A percentile compares a stretch with the other conserved stretches of the same genome.
Evolutionary conservation across 305 asterid species (phyloP).

Genomic region (Fraxinus dipetala): DNA sequence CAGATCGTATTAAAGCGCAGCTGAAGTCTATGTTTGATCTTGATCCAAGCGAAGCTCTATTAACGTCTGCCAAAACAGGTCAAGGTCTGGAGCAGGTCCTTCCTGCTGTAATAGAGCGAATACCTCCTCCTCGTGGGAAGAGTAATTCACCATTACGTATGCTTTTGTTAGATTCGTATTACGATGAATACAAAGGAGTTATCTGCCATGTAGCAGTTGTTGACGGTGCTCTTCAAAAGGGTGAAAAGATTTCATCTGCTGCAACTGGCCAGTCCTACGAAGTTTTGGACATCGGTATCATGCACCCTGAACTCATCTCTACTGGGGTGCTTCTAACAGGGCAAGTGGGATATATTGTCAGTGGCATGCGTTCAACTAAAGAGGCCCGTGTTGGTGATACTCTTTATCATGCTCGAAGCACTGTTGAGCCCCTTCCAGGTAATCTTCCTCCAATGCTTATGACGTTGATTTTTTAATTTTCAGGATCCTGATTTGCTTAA

Average conservation of each 20-base stretch:
- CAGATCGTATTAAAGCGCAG: slow-evolving; percentile 83
- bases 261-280: slow-evolving; percentile 91
- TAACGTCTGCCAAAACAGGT: slow-evolving; percentile 96
- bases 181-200: slow-evolving; percentile 94
- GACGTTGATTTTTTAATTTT: not conserved
- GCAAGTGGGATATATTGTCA: slow-evolving; percentile 92
- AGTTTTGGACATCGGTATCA: slow-evolving; percentile 77
- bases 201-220: slow-evolving; percentile 98
- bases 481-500: not conserved
- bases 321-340: slow-evolving; percentile 91
- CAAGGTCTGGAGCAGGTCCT: slow-evolving; percentile 85
- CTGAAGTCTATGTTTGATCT: slow-evolving; percentile 92
- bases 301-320: slow-evolving; percentile 91
- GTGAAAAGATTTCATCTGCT: slow-evolving; percentile 82
- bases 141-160: slow-evolving; percentile 60
- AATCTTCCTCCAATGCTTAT: slow-evolving; percentile 13
- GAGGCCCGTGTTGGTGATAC: slow-evolving; percentile 98
- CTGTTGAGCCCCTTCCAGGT: slow-evolving; percentile 91
- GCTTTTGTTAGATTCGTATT: slow-evolving; percentile 91
- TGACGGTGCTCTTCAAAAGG: slow-evolving; percentile 86
- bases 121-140: slow-evolving; percentile 86
- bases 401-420: slow-evolving; percentile 55
- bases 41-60: slow-evolving; percentile 71
- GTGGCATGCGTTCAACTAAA: slow-evolving; percentile 93
- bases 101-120: slow-evolving; percentile 92